Base-by-base conservation (phyloP, 2,329 filamentous ascomycete species). In the Hypoxylon sp. region DNA sequence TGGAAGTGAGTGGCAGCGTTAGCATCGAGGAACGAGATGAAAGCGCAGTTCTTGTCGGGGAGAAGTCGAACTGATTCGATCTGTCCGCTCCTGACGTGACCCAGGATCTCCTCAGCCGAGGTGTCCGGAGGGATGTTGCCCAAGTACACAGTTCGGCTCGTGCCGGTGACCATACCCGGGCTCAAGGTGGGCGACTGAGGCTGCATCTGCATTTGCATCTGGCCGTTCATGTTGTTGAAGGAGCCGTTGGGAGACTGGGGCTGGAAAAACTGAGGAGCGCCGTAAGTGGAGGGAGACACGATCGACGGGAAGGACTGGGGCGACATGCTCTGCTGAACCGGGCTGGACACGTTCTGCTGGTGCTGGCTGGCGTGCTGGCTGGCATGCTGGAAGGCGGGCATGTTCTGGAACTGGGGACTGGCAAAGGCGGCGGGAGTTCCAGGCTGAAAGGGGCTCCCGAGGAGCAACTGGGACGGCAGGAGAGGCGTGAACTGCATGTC, bases 121-220 rank as follows among this genome's bases (percentile, higher is more conserved):
- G 95, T 99, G 79, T 99, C 95, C 21, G 93, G 91, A n/a, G 95
- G 95, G 58, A 99, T 98, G 76, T 99, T 99, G 64, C 95, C 95
- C 48, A 99, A 81, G 73, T 99, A 99, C 38, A 99, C 95, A 3
- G 95, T 99, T 67, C 95, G 87, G 82, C 94, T 98, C 8, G 93
- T 97, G 48, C 92, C 91, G 45, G 91, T 92, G 40, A 96, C 86
- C 60, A 96, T 84, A 42, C 89, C 90, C n/a, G 91, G 87, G 24
- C 84, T 85, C 78, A 93, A 87, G 20, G 88, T 84, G 8, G 90
- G 88, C 13, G 91, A 90, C 35, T 87, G 88, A 31, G 91, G 87
- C 72, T 81, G 81, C 73, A 86, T 79, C 52, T 74, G 81, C 73
- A 86, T 79, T 52, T 73, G 83, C 77, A 73, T 81, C 67, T 87